Percentiles rank a stretch among this genome's conserved stretches.
Evolutionary conservation across 75 land plant species (phyloP).

Genomic region (Picea glauca): DNA sequence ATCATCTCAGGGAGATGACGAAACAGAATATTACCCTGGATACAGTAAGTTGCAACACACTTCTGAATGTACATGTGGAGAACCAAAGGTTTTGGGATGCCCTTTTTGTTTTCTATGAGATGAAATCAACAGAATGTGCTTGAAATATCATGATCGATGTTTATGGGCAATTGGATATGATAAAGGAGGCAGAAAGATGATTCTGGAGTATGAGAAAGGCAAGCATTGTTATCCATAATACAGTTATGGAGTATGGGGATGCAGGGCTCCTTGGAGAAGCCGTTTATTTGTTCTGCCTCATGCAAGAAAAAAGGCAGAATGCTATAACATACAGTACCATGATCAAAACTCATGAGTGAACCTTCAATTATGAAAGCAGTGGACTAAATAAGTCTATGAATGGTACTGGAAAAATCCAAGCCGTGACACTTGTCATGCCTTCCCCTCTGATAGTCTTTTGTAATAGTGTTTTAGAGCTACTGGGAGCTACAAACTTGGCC

Average conservation of each 20-base stretch:
- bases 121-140: too few relatives aligned
- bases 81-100: slow-evolving; percentile 65
- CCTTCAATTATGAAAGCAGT: too few relatives aligned
- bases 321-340: too few relatives aligned
- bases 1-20: slow-evolving; percentile 56
- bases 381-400: too few relatives aligned
- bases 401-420: too few relatives aligned
- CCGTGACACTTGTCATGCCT: too few relatives aligned
- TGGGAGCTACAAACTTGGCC: too few relatives aligned
- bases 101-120: slow-evolving; percentile 34
- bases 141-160: slow-evolving; percentile 61
- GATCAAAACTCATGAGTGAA: too few relatives aligned
- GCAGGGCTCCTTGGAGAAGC: slow-evolving; percentile 81
- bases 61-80: slow-evolving; percentile 62
- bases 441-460: too few relatives aligned
- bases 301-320: too few relatives aligned
- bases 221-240: slow-evolving; percentile 75
- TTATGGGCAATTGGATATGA: slow-evolving; percentile 87
- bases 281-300: slow-evolving; percentile 68
- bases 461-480: too few relatives aligned
- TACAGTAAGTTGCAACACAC: slow-evolving; percentile 76
- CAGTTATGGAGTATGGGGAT: slow-evolving; percentile 84
- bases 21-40: slow-evolving; percentile 49
- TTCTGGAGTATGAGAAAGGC: slow-evolving; percentile 77
- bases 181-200: slow-evolving; percentile 77